A percentile compares a stretch with the other conserved stretches of the same genome.
Conservation (phyloP, 1,139 yeast genomes). For the Kodamaea sp. region DNA sequence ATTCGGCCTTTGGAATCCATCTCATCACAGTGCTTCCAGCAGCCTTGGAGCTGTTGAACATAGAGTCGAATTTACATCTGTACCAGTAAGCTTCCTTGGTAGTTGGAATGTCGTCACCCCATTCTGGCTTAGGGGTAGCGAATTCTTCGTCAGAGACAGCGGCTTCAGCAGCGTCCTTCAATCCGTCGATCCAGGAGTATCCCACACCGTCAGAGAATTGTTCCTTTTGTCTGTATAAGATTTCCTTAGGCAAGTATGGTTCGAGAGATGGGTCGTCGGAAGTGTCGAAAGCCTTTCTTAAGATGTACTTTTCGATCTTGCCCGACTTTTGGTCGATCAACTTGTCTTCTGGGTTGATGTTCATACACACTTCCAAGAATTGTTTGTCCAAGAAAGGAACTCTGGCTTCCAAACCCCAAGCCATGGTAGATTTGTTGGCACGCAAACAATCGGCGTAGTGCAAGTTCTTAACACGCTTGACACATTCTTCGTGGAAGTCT, state of each 20-base stretch:
- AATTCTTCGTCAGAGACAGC: slow-evolving; percentile 86
- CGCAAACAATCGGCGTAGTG: slow-evolving; percentile 96
- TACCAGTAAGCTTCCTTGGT: slow-evolving; percentile 99
- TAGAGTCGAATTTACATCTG: slow-evolving; percentile 91
- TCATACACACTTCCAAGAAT: slow-evolving; percentile 90
- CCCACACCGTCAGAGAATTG: slow-evolving; percentile 99
- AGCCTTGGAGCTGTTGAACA: slow-evolving; percentile 78
- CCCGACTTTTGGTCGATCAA: slow-evolving; percentile 69
- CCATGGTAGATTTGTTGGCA: slow-evolving; percentile 99
- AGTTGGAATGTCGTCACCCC: slow-evolving; percentile 94
- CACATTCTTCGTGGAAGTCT: slow-evolving; percentile 95
- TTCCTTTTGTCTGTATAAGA: slow-evolving; percentile 99
- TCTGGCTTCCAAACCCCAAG: slow-evolving; percentile 99
- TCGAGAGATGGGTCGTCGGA: slow-evolving; percentile 63
- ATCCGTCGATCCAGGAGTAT: slow-evolving; percentile 97
- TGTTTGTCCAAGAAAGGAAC: slow-evolving; percentile 97
- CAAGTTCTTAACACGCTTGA: slow-evolving; percentile 93
- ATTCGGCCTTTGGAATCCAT: slow-evolving; percentile 99
- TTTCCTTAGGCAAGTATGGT: slow-evolving; percentile 94
- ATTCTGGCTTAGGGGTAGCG: slow-evolving; percentile 85
- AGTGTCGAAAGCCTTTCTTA: slow-evolving; percentile 97
- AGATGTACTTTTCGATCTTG: slow-evolving; percentile 86
- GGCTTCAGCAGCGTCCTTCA: slow-evolving; percentile 92
- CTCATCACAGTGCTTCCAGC: slow-evolving; percentile 98
- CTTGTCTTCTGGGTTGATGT: slow-evolving; percentile 91